phyloP scores from a whole-genome alignment of 192 early-diverging fungal species.

The Haplosporangium gracile region DNA sequence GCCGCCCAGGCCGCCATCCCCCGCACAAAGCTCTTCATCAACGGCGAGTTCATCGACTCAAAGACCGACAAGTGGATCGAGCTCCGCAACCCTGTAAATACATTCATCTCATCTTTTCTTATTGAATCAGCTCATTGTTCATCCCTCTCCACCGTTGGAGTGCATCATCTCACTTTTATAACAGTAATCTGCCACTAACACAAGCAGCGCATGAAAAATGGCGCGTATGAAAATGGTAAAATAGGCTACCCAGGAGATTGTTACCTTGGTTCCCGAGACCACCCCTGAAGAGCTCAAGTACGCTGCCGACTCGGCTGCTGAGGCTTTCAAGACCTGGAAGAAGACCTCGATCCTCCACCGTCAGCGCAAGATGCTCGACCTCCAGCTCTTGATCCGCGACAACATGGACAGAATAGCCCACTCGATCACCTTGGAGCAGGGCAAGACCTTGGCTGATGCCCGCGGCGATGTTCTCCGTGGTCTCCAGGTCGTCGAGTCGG shows the following conservation, averaged over 20 bases:
- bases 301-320: conserved; percentile 76
- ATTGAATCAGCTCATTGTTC: neutral
- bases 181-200: neutral
- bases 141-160: neutral
- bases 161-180: neutral
- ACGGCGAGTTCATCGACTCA: conserved; percentile 94
- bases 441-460: conserved; percentile 94
- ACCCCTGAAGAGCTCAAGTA: conserved; percentile 85
- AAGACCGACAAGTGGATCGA: conserved; percentile 89
- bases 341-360: conserved; percentile 86
- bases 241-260: conserved; percentile 91
- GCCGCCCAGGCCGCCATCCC: conserved; percentile 46
- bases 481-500: conserved; percentile 91
- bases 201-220: neutral
- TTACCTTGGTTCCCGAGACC: conserved; percentile 90
- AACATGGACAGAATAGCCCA: conserved; percentile 84
- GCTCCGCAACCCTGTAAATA: conserved; percentile 87
- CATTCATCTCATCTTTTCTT: neutral
- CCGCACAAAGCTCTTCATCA: conserved; percentile 77
- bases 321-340: conserved; percentile 89
- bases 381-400: conserved; percentile 86
- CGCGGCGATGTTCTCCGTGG: conserved; percentile 93
- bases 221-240: neutral
- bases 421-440: conserved; percentile 91
- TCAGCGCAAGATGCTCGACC: conserved; percentile 92